A percentile compares a stretch with the other conserved stretches of the same genome.
Evolutionary conservation across 2,329 filamentous ascomycete genomes (phyloP).

Genomic region (Trichoderma pleuroti): DNA sequence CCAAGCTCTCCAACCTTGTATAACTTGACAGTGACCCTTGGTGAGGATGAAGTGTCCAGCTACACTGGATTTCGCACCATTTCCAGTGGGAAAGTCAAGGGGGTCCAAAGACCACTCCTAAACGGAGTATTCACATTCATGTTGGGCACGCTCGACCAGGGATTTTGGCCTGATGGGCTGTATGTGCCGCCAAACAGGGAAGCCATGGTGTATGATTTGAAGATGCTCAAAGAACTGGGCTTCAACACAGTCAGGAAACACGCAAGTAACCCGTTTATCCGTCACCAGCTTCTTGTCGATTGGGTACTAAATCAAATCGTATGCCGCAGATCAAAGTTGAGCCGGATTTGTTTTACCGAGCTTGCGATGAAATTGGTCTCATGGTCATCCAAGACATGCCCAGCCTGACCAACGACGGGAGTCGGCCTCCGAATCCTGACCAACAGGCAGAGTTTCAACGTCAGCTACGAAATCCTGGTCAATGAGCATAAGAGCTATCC

Average conservation of each 20-base stretch:
- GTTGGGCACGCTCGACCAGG: slow-evolving; percentile 67
- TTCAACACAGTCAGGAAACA: slow-evolving; percentile 72
- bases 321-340: slow-evolving; percentile 61
- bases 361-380: slow-evolving; percentile 63
- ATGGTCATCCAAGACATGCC: slow-evolving; percentile 73
- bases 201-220: slow-evolving; percentile 64
- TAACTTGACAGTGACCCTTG: slow-evolving; percentile 55
- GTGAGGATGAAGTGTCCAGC: slow-evolving; percentile 53
- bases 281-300: background rate
- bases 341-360: slow-evolving; percentile 62
- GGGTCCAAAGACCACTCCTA: slow-evolving; percentile 57
- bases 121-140: slow-evolving; percentile 68
- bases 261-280: slow-evolving; percentile 38
- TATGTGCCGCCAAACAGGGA: slow-evolving; percentile 62
- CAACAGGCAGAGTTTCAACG: slow-evolving; percentile 64
- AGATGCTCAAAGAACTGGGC: slow-evolving; percentile 61
- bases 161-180: slow-evolving; percentile 68
- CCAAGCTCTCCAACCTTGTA: slow-evolving; percentile 61
- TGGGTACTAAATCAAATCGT: background rate
- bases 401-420: slow-evolving; percentile 42
- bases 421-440: slow-evolving; percentile 36
- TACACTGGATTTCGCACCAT: slow-evolving; percentile 69
- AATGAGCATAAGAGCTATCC: slow-evolving; percentile 62
- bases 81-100: slow-evolving; percentile 52
- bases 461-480: slow-evolving; percentile 59